Evolutionary conservation across 352 stramenopile genomes (phyloP).

Genomic region (Pythium rishiriense): DNA sequence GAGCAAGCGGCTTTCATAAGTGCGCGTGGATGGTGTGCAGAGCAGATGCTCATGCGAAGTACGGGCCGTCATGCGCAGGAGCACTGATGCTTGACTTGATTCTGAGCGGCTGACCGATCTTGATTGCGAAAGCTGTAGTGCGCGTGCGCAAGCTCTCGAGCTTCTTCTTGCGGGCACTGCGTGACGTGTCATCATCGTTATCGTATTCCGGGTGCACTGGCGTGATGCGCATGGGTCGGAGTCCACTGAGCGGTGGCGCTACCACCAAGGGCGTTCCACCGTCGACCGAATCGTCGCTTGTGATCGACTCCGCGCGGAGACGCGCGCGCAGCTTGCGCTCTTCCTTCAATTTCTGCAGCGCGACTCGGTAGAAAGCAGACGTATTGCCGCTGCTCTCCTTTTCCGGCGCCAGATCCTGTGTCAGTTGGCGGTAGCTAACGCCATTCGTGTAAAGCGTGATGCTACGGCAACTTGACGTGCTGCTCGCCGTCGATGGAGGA

Average conservation of each 20-base stretch:
- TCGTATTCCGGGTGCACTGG: constrained; percentile 4
- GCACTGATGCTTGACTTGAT: background rate
- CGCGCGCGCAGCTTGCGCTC: constrained; percentile 34
- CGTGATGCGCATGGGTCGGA: constrained; percentile 9
- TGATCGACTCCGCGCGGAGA: constrained; percentile 1
- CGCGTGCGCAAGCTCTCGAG: constrained; percentile 38
- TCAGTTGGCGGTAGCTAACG: constrained; percentile 42
- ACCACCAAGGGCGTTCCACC: background rate
- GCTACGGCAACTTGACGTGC: background rate
- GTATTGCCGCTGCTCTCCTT: background rate
- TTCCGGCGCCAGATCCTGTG: constrained; percentile 23
- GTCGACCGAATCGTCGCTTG: background rate
- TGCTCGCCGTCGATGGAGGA: background rate
- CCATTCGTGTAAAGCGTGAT: background rate
- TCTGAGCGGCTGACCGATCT: constrained; percentile 15
- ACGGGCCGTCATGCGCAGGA: background rate
- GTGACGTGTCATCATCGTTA: constrained; percentile 29
- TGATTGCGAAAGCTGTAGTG: constrained; percentile 14
- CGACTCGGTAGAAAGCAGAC: constrained; percentile 11
- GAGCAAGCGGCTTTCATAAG: background rate
- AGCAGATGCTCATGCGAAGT: background rate
- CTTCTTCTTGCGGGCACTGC: constrained; percentile 33
- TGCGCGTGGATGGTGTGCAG: background rate
- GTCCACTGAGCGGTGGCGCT: background rate
- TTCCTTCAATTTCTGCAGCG: constrained; percentile 41